Percentiles rank a stretch among this genome's conserved stretches.
Evolutionary conservation across 257 asterid genomes (phyloP).

Genomic region (Coffea eugenioides): DNA sequence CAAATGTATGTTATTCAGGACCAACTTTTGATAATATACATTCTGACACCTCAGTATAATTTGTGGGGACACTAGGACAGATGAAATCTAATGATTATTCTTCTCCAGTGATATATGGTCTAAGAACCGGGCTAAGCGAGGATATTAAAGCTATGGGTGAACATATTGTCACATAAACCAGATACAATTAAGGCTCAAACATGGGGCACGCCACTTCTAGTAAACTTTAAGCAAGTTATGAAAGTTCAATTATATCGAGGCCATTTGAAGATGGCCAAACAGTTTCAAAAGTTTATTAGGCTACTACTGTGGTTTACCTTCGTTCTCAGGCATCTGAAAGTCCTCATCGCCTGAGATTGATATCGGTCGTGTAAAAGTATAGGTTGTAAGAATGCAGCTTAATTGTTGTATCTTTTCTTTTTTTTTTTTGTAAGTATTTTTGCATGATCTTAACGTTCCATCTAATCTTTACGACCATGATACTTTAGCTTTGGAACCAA

Average conservation of each 20-base stretch:
- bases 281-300: neutral
- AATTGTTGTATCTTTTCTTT: no score
- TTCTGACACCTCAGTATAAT: neutral
- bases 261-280: neutral
- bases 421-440: no score
- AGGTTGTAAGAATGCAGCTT: no score
- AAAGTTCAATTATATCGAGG: neutral
- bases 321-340: neutral
- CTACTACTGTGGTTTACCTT: neutral
- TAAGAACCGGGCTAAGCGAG: neutral
- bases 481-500: neutral
- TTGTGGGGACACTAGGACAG: neutral
- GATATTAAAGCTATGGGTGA: neutral
- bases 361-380: neutral
- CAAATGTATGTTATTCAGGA: neutral
- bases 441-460: neutral
- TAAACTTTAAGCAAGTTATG: no score
- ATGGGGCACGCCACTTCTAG: neutral
- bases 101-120: neutral
- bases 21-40: neutral
- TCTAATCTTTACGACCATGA: neutral
- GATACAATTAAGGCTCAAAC: neutral
- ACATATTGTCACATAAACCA: neutral
- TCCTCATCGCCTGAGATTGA: neutral
- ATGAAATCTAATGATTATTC: neutral